Evolutionary conservation across 306 rosid species (phyloP).

Genomic region (Malus fusca): DNA sequence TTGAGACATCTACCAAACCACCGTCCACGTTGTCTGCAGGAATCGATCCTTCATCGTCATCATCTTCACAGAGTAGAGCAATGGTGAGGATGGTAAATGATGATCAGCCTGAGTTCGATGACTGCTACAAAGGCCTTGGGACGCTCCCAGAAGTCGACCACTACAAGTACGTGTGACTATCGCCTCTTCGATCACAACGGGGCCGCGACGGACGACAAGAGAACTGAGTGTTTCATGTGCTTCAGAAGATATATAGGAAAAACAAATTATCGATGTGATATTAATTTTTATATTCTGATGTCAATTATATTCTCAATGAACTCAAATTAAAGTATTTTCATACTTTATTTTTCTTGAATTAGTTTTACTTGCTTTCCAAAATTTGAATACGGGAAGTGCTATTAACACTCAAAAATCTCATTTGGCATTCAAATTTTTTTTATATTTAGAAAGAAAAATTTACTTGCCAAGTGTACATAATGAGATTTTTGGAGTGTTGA

Average conservation of each 20-base stretch:
- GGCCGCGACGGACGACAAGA: background rate
- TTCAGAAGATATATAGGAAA: background rate
- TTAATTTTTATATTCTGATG: background rate
- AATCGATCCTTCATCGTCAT: background rate
- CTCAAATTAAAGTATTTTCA: background rate
- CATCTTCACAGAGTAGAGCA: background rate
- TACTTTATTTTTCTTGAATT: background rate
- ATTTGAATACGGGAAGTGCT: too few species aligned
- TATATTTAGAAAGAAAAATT: too few species aligned
- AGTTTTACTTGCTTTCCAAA: background rate
- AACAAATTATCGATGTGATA: background rate
- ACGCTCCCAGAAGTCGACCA: conserved; percentile 10
- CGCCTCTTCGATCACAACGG: background rate
- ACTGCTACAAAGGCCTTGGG: conserved; percentile 14
- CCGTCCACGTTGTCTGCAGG: background rate
- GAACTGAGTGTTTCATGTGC: background rate
- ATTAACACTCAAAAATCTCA: too few species aligned
- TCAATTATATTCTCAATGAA: background rate
- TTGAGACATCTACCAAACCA: background rate
- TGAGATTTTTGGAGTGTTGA: accelerated
- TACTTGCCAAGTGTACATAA: too few species aligned
- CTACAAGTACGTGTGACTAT: background rate
- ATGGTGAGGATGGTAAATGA: background rate
- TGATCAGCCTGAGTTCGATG: background rate
- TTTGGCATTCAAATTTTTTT: too few species aligned